Conservation (phyloP, 257 asterid species). For the Apocynum venetum region DNA sequence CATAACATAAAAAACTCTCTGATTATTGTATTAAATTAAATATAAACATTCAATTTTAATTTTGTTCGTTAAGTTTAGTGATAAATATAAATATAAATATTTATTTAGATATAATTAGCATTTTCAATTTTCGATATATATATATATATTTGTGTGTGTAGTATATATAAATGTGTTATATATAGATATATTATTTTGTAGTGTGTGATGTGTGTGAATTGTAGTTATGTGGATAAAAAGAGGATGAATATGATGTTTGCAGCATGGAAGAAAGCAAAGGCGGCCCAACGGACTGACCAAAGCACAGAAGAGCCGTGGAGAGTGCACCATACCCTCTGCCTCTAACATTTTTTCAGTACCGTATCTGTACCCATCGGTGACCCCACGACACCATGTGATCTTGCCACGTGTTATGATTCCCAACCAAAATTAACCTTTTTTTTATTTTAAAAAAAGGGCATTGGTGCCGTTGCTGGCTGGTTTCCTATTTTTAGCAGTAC, state of each 20-base stretch:
- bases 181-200: no score
- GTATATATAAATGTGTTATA: no score
- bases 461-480: not conserved
- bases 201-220: constrained; percentile 1
- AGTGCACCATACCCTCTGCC: not conserved
- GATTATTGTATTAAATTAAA: no score
- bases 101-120: no score
- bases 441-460: no score
- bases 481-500: constrained; percentile 27
- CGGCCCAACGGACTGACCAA: constrained; percentile 17
- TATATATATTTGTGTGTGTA: no score
- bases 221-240: constrained; percentile 8
- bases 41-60: no score
- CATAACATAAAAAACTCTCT: no score
- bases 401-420: constrained; percentile 23
- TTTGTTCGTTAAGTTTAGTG: no score
- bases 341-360: not conserved
- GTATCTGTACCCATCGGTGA: not conserved
- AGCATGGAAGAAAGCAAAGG: constrained; percentile 7
- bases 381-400: constrained; percentile 22
- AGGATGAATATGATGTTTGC: constrained; percentile 18
- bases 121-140: no score
- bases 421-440: no score
- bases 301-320: not conserved
- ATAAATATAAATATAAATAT: no score